phyloP scores from a whole-genome alignment of 208 protist species.

The Porcisia deanei region DNA sequence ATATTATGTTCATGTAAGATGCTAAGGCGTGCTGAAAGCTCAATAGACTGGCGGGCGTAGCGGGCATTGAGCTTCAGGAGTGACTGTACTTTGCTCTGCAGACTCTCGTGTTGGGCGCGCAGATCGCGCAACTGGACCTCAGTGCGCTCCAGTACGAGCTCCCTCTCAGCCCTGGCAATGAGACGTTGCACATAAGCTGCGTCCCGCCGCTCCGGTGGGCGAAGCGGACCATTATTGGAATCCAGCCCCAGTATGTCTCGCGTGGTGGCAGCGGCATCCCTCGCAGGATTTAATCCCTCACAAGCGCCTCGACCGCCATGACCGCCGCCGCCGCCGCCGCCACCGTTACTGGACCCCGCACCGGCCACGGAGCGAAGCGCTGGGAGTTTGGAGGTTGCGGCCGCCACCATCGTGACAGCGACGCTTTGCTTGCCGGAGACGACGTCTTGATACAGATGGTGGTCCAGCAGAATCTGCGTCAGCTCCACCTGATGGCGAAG shows the following conservation, averaged over 20 bases:
- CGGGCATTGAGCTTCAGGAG: constrained; percentile 64
- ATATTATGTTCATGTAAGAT: constrained; percentile 80
- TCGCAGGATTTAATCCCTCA: not conserved
- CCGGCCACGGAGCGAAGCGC: not conserved
- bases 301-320: not conserved
- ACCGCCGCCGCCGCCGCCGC: not conserved
- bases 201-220: constrained; percentile 30
- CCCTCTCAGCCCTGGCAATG: constrained; percentile 60
- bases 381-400: not conserved
- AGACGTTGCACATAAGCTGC: constrained; percentile 60
- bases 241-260: constrained; percentile 7
- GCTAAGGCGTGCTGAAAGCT: constrained; percentile 71
- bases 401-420: not conserved
- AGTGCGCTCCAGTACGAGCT: constrained; percentile 61
- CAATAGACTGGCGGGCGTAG: constrained; percentile 75
- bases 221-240: not conserved
- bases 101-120: constrained; percentile 25
- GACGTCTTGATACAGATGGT: constrained; percentile 18
- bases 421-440: constrained; percentile 10
- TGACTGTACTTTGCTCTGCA: constrained; percentile 40
- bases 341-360: not conserved
- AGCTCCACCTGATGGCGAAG: constrained; percentile 76
- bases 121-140: constrained; percentile 49
- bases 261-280: not conserved
- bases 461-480: constrained; percentile 46